Evolutionary conservation across 208 protist genomes (phyloP), one percentile per base, ranked within the genome.

Genomic region (Strigomonas culicis): DNA sequence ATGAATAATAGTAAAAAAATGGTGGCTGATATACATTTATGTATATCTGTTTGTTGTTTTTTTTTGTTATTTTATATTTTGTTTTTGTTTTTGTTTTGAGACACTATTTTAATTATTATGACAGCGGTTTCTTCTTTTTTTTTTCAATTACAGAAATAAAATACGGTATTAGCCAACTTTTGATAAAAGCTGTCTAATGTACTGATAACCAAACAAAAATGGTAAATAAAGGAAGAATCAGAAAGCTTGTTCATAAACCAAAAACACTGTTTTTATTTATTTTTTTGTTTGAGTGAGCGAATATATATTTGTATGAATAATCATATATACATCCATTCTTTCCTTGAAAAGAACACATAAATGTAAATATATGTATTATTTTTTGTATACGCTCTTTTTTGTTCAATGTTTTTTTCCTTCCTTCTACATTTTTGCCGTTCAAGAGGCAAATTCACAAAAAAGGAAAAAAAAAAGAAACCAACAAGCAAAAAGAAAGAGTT

Each of bases 71-170:
- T n/a, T n/a, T n/a, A n/a, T n/a, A n/a, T n/a, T n/a, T n/a, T n/a
- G n/a, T n/a, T n/a, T n/a, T n/a, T n/a, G n/a, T 30, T 62, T 62
- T 62, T 62, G 31, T 51, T 11, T 59, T 31, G 2, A 7, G 15
- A 27, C 27, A 22, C 15, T 34, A n/a, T n/a, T n/a, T n/a, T n/a
- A n/a, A n/a, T n/a, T n/a, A n/a, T n/a, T n/a, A n/a, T n/a, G n/a
- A n/a, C n/a, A n/a, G n/a, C n/a, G n/a, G n/a, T 22, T 50, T 4
- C 46, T 50, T 24, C 46, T 21, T 50, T 50, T 22, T 57, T 57
- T 57, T 57, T 57, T 57, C 15, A n/a, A n/a, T n/a, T n/a, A n/a
- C n/a, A n/a, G 7, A 43, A 49, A 24, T 51, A 51, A 19, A 1
- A 27, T 28, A 65, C 52, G 41, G 10, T 22, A n/a, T 59, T 22